Percentiles rank a stretch among this genome's conserved stretches.
Conservation (phyloP, 106 monocot genomes). For the Amphibolis antarctica region DNA sequence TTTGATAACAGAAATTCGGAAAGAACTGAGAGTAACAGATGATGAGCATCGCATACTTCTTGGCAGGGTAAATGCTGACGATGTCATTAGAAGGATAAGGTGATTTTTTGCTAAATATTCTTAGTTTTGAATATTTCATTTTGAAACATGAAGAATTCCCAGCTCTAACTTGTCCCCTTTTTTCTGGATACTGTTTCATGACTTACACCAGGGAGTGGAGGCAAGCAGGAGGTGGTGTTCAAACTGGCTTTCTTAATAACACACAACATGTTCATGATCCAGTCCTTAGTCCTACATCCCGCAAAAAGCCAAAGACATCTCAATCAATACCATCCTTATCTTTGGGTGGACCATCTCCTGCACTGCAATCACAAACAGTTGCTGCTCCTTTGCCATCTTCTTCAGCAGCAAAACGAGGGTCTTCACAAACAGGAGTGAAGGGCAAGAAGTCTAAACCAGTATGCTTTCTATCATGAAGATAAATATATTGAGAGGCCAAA, state of each 20-base stretch:
- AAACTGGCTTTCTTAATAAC: slow-evolving; percentile 46
- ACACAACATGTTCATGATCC: slow-evolving; percentile 47
- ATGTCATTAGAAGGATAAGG: slow-evolving; percentile 57
- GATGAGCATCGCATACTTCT: slow-evolving; percentile 69
- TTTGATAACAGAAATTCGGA: slow-evolving; percentile 82
- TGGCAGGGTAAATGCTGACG: slow-evolving; percentile 71
- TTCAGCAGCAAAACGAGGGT: slow-evolving; percentile 51
- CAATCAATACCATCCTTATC: slow-evolving; percentile 54
- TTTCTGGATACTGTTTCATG: background rate
- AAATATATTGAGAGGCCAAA: background rate
- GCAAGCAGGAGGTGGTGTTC: slow-evolving; percentile 33
- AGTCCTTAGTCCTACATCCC: slow-evolving; percentile 69
- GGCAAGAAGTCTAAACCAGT: slow-evolving; percentile 82
- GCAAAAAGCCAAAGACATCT: slow-evolving; percentile 70
- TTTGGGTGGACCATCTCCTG: slow-evolving; percentile 45
- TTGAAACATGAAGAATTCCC: background rate
- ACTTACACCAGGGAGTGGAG: slow-evolving; percentile 64
- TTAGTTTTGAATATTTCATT: background rate
- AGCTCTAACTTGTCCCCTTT: background rate
- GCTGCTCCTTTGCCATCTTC: slow-evolving; percentile 40
- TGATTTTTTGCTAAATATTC: slow-evolving; percentile 8
- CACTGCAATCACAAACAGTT: slow-evolving; percentile 33
- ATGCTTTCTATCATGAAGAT: slow-evolving; percentile 6
- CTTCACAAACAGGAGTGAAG: slow-evolving; percentile 30
- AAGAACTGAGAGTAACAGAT: slow-evolving; percentile 72